phyloP scores from a whole-genome alignment of 2,329 filamentous ascomycete species.

The Grosmannia serpens region DNA sequence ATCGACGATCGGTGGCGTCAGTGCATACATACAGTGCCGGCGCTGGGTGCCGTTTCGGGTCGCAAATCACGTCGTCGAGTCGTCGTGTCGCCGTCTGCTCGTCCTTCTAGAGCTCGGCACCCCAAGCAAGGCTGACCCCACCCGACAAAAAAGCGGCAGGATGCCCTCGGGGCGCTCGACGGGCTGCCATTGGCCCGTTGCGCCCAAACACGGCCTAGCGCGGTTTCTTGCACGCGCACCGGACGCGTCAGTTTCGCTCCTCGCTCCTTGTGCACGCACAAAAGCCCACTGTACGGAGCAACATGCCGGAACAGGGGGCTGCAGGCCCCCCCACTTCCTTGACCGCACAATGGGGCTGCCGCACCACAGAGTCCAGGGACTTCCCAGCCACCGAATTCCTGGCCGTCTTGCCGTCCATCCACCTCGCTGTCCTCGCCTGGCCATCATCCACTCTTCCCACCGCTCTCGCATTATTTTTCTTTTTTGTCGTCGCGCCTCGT shows the following conservation, averaged over 20 bases:
- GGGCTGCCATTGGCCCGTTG: neutral
- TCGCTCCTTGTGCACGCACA: neutral
- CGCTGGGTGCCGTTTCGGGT: neutral
- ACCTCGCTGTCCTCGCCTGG: neutral
- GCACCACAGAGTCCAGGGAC: neutral
- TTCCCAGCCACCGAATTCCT: conserved; percentile 5
- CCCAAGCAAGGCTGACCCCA: neutral
- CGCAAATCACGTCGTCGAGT: neutral
- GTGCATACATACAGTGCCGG: neutral
- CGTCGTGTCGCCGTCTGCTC: no score
- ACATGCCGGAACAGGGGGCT: neutral
- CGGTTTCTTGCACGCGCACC: conserved; percentile 5
- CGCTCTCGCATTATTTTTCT: neutral
- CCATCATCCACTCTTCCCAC: neutral
- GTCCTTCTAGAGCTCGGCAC: no score
- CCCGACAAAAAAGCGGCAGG: neutral
- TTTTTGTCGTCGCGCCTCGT: neutral
- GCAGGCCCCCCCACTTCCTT: neutral
- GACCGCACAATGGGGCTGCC: neutral
- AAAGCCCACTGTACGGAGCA: no score
- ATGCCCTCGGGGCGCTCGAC: no score
- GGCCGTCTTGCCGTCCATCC: neutral
- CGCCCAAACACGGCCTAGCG: neutral
- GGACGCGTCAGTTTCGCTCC: conserved; percentile 10
- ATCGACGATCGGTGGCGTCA: neutral